Evolutionary conservation across 495 filamentous ascomycete genomes (phyloP).

Genomic region (Zalerion maritima): DNA sequence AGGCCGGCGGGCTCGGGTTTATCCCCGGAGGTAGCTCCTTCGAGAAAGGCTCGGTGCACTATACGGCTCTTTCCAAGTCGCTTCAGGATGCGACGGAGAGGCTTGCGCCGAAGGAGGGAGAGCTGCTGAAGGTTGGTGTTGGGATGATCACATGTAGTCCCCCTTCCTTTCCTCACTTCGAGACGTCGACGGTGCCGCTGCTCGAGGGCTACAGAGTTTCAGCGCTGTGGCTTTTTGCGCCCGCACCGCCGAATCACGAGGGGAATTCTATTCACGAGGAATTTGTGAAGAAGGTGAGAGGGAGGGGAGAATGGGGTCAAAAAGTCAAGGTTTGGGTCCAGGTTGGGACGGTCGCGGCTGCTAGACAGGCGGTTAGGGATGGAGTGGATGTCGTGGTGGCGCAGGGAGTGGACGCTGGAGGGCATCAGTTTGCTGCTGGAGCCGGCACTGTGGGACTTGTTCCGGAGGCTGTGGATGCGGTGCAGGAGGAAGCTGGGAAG

Average conservation of each 20-base stretch:
- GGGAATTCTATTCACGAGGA: too few species aligned
- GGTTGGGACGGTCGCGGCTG: constrained; percentile 45
- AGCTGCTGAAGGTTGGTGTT: constrained; percentile 25
- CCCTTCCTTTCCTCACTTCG: constrained; percentile 14
- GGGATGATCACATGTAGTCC: constrained; percentile 24
- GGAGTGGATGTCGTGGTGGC: constrained; percentile 53
- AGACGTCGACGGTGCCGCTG: constrained; percentile 18
- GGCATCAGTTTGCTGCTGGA: constrained; percentile 48
- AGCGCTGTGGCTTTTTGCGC: constrained; percentile 67
- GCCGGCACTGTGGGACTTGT: constrained; percentile 38
- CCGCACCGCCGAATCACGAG: too few species aligned
- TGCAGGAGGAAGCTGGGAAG: constrained; percentile 27
- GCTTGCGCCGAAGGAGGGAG: constrained; percentile 9
- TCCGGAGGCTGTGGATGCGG: constrained; percentile 31
- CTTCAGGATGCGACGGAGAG: constrained; percentile 21
- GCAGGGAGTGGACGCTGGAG: constrained; percentile 63
- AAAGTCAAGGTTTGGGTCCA: constrained; percentile 46
- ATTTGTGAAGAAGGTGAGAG: constrained; percentile 31
- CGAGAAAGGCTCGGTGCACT: constrained; percentile 12
- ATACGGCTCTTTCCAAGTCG: constrained; percentile 15
- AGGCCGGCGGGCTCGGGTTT: constrained; percentile 47
- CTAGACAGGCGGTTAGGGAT: constrained; percentile 24
- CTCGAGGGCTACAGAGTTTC: constrained; percentile 37
- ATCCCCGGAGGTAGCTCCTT: constrained; percentile 23
- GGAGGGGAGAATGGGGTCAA: constrained; percentile 20